phyloP scores from a whole-genome alignment of 2,329 filamentous ascomycete genomes.

The Trichoderma arundinaceum region DNA sequence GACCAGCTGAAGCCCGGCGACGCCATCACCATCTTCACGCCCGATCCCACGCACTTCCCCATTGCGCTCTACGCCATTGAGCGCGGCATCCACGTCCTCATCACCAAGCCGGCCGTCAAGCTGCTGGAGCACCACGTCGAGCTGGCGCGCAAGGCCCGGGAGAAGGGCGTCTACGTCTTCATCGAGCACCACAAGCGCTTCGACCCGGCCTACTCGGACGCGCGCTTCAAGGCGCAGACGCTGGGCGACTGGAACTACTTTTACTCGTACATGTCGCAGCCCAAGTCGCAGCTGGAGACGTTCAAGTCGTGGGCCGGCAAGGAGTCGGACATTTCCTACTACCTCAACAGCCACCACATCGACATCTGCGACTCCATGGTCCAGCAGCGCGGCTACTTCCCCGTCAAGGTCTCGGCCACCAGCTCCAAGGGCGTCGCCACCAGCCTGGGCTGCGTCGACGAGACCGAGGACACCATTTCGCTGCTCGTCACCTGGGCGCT shows the following conservation, averaged over 20 bases:
- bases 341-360: conserved; percentile 93
- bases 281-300: conserved; percentile 87
- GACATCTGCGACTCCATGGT: conserved; percentile 95
- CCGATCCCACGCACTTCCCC: conserved; percentile 89
- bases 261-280: conserved; percentile 95
- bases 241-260: conserved; percentile 98
- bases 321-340: conserved; percentile 94
- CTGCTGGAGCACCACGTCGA: conserved; percentile 78
- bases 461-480: conserved; percentile 93
- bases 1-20: conserved; percentile 80
- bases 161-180: conserved; percentile 85
- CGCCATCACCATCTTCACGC: conserved; percentile 95
- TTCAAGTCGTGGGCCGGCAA: conserved; percentile 94
- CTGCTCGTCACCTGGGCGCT: conserved; percentile 88
- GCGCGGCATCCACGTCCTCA: conserved; percentile 84
- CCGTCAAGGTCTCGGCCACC: conserved; percentile 78
- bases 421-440: conserved; percentile 80
- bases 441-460: conserved; percentile 75
- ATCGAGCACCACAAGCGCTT: conserved; percentile 97
- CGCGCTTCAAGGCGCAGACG: conserved; percentile 73
- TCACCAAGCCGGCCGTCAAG: conserved; percentile 94
- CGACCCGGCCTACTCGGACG: conserved; percentile 91
- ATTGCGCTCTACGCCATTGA: conserved; percentile 93
- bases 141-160: conserved; percentile 72
- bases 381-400: conserved; percentile 70